Evolutionary conservation across 805 yeast genomes (phyloP).

Genomic region (Candida tibetensis): DNA sequence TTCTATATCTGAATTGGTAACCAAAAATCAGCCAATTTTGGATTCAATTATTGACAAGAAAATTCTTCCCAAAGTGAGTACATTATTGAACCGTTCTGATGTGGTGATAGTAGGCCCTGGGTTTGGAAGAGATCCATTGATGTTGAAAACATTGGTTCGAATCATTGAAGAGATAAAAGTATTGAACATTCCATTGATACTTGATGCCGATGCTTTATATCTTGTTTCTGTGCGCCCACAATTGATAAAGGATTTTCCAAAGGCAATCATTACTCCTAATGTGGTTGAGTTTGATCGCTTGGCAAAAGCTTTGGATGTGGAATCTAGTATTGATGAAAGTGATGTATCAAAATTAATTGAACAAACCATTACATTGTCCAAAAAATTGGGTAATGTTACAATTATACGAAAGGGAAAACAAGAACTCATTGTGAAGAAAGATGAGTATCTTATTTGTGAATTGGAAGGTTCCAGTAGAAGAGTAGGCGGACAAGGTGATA

Average conservation of each 20-base stretch:
- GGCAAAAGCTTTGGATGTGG: conserved; percentile 45
- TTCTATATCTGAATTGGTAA: conserved; percentile 22
- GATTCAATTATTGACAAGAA: conserved; percentile 36
- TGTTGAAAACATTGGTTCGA: conserved; percentile 58
- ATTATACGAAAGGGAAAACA: conserved; percentile 69
- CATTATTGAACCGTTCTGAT: conserved; percentile 65
- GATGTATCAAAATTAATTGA: conserved; percentile 4
- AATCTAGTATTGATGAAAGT: conserved; percentile 12
- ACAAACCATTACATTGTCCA: conserved; percentile 34
- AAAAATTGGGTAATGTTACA: conserved; percentile 51
- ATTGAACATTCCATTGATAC: conserved; percentile 63
- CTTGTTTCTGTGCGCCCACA: conserved; percentile 58
- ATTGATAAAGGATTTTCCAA: conserved; percentile 50
- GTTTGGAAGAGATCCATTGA: conserved; percentile 73
- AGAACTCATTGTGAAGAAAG: conserved; percentile 62
- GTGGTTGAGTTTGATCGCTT: conserved; percentile 78
- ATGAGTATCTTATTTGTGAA: conserved; percentile 40
- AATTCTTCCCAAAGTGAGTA: conserved; percentile 54
- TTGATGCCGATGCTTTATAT: conserved; percentile 89
- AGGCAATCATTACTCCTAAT: conserved; percentile 85
- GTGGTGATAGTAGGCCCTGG: conserved; percentile 93
- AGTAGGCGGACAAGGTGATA: conserved; percentile 97
- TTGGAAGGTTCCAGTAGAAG: conserved; percentile 69
- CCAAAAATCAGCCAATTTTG: conserved; percentile 17
- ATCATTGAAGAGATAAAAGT: conserved; percentile 57